A percentile compares a stretch with the other conserved stretches of the same genome.
Conservation (phyloP, 1,139 yeast genomes). For the Kodamaea derodonti region DNA sequence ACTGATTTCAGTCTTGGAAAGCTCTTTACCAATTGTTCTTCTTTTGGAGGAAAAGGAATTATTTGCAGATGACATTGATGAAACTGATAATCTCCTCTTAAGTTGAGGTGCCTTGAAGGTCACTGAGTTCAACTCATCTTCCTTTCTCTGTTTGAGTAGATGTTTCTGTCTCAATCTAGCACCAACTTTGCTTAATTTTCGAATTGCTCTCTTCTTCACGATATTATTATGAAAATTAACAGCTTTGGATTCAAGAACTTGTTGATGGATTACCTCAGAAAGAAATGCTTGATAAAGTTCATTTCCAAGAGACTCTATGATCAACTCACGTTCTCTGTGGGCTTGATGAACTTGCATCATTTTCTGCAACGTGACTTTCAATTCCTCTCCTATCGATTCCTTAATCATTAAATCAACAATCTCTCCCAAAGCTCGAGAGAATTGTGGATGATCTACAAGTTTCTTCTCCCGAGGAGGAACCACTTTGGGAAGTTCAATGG, state of each 20-base stretch:
- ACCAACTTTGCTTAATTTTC: slow-evolving; percentile 24
- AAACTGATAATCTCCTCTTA: slow-evolving; percentile 20
- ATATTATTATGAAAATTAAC: slow-evolving; percentile 21
- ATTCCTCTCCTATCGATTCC: slow-evolving; percentile 28
- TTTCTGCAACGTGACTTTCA: slow-evolving; percentile 22
- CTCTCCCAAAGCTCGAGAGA: slow-evolving; percentile 18
- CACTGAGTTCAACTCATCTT: slow-evolving; percentile 41
- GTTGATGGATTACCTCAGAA: slow-evolving; percentile 48
- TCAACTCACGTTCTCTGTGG: slow-evolving; percentile 21
- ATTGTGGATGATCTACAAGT: slow-evolving; percentile 16
- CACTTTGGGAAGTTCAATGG: slow-evolving; percentile 3
- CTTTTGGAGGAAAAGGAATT: slow-evolving; percentile 7
- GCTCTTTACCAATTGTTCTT: slow-evolving; percentile 11
- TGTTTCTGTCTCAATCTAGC: slow-evolving; percentile 18
- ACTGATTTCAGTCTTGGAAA: slow-evolving; percentile 11
- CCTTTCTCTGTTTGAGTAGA: slow-evolving; percentile 26
- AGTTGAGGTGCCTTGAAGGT: slow-evolving; percentile 21
- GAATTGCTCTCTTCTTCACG: slow-evolving; percentile 24
- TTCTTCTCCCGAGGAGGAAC: slow-evolving; percentile 9
- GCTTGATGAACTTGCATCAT: slow-evolving; percentile 19
- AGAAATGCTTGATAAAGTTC: slow-evolving; percentile 60
- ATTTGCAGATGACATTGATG: slow-evolving; percentile 12
- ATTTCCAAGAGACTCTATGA: slow-evolving; percentile 37
- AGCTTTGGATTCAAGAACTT: slow-evolving; percentile 42
- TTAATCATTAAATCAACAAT: slow-evolving; percentile 28